Base-by-base conservation (phyloP, 768 basidiomycete species). In the Tylopilus cervinicoccineus region DNA sequence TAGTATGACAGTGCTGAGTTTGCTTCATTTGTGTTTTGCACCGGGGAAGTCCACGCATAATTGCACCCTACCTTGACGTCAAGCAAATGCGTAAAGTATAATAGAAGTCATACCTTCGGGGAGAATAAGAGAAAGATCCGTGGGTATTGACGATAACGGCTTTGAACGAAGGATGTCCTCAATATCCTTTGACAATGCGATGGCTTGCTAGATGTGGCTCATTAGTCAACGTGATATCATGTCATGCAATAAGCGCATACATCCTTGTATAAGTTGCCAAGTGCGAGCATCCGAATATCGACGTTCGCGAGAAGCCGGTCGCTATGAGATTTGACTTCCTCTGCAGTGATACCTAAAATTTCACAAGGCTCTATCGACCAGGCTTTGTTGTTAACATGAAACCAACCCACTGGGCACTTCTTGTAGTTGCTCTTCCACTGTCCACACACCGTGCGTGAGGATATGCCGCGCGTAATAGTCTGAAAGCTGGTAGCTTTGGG, bases 1-100 rank as follows among this genome's bases (percentile, higher is more conserved):
- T 87, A 93, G 70, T 96, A 97, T 4, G 87, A 84, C 44, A 98
- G 62, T 2, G 86, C 79, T 6, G 87, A 90, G 70, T 98, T 99
- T 41, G 84, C 72, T 67, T 99, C 87, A 57, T 89, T 83, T 3
- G 81, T 77, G 65, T 98, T 97, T 5, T 83, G 82, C 22, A 95
- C 79, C 2, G 75, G 74, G 3, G 77, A 59, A 7, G 80, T 73
- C 75, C 82, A 86, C 45, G 84, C 74, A 57, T 76, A 77, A 61
- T 93, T 86, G 38, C 79, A 83, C 6, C 77, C 93, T 93, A 59
- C 11, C 22, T 40, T 1, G 52, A 43, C 19, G 45, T 68, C 28
- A 61, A 34, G 38, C 47, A 32, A 32, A 52, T 16, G 31, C 28
- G 34, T 14, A 23, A 33, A 33, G 9, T 10, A 17, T 14, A 24